Base-by-base conservation (phyloP, 75 land plant genomes). In the Chamaecyparis obtusa region DNA sequence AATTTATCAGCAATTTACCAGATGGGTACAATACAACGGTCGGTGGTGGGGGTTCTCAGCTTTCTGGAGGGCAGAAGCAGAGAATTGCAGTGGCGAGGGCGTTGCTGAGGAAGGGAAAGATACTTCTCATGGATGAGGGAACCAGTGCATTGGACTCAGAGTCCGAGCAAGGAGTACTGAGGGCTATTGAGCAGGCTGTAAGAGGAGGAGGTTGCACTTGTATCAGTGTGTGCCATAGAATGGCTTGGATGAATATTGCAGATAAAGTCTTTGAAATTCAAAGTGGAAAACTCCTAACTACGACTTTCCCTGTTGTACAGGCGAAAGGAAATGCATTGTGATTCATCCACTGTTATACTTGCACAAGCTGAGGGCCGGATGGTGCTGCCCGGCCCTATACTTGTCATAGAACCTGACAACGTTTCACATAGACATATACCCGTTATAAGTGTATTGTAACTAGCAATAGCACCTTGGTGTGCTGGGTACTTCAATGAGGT, bases 1-100 rank as follows among this genome's bases (percentile, higher is more conserved):
- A 82, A 17, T 89, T 89, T 67, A 86, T 89, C 35, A 78, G 43
- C 16, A 56, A 67, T 54, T 88, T 89, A 2, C 88, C 88, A 8
- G 67, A 89, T 17, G 90, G 90, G 56, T 89, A 88, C 72, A 84
- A 87, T 30, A 89, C 90, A 2, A 56, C 81, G 64, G 88, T 87
- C 24, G 17, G 67, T 3, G 67, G 27, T 19, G 67, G 67, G 5
- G 67, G 67, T 6, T 60, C 67, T 19, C 67, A 60, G 24, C 67
- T 60, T 60, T 60, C 67, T 19, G 67, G 67, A 27, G 67, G 67
- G 6, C 67, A 60, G 67, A 60, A 60, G 67, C 67, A 60, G 67
- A 60, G 67, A 60, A 60, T 60, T 60, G 67, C 67, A 60, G 67
- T 60, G 67, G 67, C 67, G 27, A 60, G 67, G 67, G 67, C 67